phyloP scores from a whole-genome alignment of 805 yeast genomes.

The Kurtzmaniella cleridarum region DNA sequence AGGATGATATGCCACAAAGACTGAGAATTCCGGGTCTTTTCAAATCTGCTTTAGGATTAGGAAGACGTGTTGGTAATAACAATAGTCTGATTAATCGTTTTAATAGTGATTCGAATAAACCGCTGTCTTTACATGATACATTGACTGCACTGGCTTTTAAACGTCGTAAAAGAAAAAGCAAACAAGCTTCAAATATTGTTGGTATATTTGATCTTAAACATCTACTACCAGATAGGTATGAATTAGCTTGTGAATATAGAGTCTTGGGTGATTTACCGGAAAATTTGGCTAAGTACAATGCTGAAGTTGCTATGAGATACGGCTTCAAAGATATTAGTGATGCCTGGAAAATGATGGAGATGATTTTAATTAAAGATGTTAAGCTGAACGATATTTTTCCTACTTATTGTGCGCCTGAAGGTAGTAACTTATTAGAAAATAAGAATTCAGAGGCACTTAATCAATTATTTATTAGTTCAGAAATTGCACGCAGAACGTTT shows the following conservation, averaged over 20 bases:
- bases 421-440: conserved; percentile 3
- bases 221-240: conserved; percentile 70
- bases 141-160: conserved; percentile 9
- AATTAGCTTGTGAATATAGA: conserved; percentile 62
- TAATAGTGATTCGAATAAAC: conserved; percentile 32
- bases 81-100: conserved; percentile 22
- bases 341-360: conserved; percentile 64
- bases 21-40: conserved; percentile 49
- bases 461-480: conserved; percentile 8
- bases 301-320: conserved; percentile 59
- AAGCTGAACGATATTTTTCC: conserved; percentile 12
- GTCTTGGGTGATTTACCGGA: conserved; percentile 61
- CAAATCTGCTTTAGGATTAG: conserved; percentile 33
- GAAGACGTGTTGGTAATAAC: conserved; percentile 1
- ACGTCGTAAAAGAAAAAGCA: conserved; percentile 11
- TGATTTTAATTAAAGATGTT: conserved; percentile 41
- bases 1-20: conserved; percentile 48
- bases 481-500: conserved; percentile 6
- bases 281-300: conserved; percentile 62
- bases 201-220: conserved; percentile 59
- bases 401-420: conserved; percentile 5
- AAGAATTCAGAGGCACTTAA: conserved; percentile 1
- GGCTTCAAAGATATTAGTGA: conserved; percentile 62
- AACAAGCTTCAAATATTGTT: conserved; percentile 44
- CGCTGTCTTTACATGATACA: conserved; percentile 29